A percentile compares a stretch with the other conserved stretches of the same genome.
phyloP scores from a whole-genome alignment of 2,329 filamentous ascomycete species.

The Neurospora sp. region DNA sequence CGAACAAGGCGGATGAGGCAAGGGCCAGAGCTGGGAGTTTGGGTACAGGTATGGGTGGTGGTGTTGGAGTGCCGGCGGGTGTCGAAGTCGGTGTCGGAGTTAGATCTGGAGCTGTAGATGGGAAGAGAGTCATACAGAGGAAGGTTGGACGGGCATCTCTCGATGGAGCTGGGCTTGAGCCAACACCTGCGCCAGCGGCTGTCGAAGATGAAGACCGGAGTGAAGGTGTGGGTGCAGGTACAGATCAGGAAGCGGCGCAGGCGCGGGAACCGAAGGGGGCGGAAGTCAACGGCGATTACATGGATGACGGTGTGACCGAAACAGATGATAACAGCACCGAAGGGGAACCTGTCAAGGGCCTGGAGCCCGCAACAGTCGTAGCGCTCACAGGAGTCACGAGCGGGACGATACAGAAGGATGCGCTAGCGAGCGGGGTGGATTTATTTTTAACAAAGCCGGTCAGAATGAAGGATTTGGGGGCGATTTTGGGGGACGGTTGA shows the following conservation, averaged over 20 bases:
- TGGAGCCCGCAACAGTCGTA: conserved; percentile 31
- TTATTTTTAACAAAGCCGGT: conserved; percentile 40
- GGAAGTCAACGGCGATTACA: background rate
- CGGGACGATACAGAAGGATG: conserved; percentile 32
- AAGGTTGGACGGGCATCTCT: background rate
- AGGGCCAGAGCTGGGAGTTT: background rate
- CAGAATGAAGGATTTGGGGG: conserved; percentile 17
- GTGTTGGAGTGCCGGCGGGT: background rate
- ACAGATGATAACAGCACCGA: background rate
- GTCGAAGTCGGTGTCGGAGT: background rate
- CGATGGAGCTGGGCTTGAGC: background rate
- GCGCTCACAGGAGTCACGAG: conserved; percentile 37
- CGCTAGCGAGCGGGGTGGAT: conserved; percentile 34
- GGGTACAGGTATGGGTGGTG: background rate
- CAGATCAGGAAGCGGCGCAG: background rate
- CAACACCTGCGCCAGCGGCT: background rate
- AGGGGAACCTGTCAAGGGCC: background rate
- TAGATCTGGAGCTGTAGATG: background rate
- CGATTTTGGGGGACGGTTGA: background rate
- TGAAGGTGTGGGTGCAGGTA: background rate
- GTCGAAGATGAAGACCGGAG: background rate
- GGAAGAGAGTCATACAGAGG: background rate
- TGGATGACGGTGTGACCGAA: background rate
- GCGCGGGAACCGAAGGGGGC: background rate
- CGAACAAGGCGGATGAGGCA: background rate